A percentile compares a stretch with the other conserved stretches of the same genome.
phyloP scores from a whole-genome alignment of 139 green algal species.

The Coelastrella sp. region DNA sequence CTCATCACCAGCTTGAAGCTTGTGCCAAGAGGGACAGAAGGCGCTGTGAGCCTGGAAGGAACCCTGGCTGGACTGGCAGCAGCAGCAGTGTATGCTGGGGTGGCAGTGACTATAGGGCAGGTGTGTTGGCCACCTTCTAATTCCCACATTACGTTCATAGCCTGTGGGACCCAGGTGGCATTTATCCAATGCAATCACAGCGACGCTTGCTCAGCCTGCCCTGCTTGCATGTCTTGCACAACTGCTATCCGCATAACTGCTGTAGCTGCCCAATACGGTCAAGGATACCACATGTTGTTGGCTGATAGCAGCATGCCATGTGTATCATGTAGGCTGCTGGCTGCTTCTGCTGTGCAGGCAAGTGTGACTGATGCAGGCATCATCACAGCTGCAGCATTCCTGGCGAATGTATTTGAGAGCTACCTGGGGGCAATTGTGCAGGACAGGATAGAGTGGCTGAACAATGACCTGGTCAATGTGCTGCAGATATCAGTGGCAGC shows the following conservation, averaged over 20 bases:
- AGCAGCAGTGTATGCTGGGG: constrained; percentile 64
- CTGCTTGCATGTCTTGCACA: too few species aligned
- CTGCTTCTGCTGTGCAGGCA: constrained; percentile 61
- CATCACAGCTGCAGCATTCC: constrained; percentile 65
- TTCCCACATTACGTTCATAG: not conserved
- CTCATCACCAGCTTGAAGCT: constrained; percentile 83
- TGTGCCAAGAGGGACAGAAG: constrained; percentile 95
- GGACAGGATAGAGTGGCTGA: constrained; percentile 85
- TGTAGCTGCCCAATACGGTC: not conserved
- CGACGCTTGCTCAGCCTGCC: not conserved
- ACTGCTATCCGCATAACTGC: too few species aligned
- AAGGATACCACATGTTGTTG: not conserved
- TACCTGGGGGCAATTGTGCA: constrained; percentile 89
- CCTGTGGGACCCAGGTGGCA: too few species aligned
- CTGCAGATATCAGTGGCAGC: constrained; percentile 94
- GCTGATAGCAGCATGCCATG: not conserved
- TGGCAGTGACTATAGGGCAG: constrained; percentile 67
- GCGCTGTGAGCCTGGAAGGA: constrained; percentile 95
- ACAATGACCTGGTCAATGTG: constrained; percentile 97
- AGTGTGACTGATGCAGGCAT: constrained; percentile 34
- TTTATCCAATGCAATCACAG: too few species aligned
- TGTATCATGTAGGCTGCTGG: not conserved
- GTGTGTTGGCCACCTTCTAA: constrained; percentile 40
- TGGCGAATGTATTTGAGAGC: constrained; percentile 94
- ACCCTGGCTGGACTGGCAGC: constrained; percentile 84